Base-by-base conservation (phyloP, 352 stramenopile species). In the Aphanomyces invadans region DNA sequence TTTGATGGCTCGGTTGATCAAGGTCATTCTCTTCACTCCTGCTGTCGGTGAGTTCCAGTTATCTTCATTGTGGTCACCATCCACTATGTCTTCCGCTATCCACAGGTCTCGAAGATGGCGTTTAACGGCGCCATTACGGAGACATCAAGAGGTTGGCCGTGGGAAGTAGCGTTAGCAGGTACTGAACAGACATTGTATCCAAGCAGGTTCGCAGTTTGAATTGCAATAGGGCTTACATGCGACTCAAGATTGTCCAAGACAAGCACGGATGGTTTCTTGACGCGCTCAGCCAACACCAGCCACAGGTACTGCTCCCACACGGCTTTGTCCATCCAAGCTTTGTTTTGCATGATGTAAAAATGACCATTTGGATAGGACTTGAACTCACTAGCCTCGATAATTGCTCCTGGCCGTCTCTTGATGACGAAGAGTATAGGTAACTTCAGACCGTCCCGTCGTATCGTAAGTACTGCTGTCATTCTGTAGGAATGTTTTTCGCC, bases 341-440 rank as follows among this genome's bases (percentile, higher is more conserved):
- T 76, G 19, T 68, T 19, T 38, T 71, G 71, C 0, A 76, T 64
- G 0, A 61, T 36, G 23, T 71, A 71, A 12, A 38, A 42, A 26
- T 76, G 64, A 3, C 54, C 68, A 0, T n/a, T 4, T 19, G 68
- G 52, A 44, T 72, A 76, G 0, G 23, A 46, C 0, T 33, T 28
- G 0, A 73, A 26, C 45, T 76, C 68, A 0, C 52, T 5, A 11
- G 19, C 12, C 29, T 73, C 59, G 31, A 76, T 72, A 4, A 25
- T 31, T 12, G 68, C 68, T 0, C 68, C 64, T 1, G 53, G 68
- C 28, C 59, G n/a, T 0, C 38, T 64, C 7, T 52, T 65, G 11
- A 73, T n/a, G 23, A 72, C 70, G 25, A 73, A 71, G 3, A 73
- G 33, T 0, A 76, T 56, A 4, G 68, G 71, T 4, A 72, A 51